Evolutionary conservation across 2,329 filamentous ascomycete species (phyloP), one percentile per base, ranked within the genome.

Genomic region (Arthrobotrys iridis): DNA sequence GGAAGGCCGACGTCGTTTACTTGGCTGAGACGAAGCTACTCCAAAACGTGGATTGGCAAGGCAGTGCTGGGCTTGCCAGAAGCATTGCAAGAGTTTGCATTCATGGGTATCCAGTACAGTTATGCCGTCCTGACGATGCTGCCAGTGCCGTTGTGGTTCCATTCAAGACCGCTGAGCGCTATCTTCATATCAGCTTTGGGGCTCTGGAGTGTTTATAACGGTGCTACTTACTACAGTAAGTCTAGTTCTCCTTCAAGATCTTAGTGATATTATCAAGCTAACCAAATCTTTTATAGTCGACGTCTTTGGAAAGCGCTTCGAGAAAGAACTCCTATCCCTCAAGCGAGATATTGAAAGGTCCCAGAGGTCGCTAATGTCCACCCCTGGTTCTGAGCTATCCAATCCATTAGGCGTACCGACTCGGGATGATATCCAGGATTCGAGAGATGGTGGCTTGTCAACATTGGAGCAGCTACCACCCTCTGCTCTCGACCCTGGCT

Each of bases 1-100:
- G 95, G 95, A 11, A 90, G 94, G 1, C 95, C 94, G 3, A 99
- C 95, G 0, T 97, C 93, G 11, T 99, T 97, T 82, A 99, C 95
- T 58, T 99, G 95, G 95, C 87, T 99, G 60, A 91, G 93, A 75
- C 90, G 89, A 79, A 96, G 93, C 0, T 99, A 98, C 83, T 89
- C 91, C 57, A 95, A 93, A 80, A 91, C 90, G 2, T 93, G 90
- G 89, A 90, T 99, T 77, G 96, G 95, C 63, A 92, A 89, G 80
- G 80, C 96, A 66, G 93, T 99, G 33, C 86, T 97, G 18, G 87
- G 88, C 5, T 88, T 96, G 2, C 94, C 95, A 0, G 84, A 88
- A 1, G 81, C 83, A 2, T 83, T 97, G 30, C 95, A 99, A 82
- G 93, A 97, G 81, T 86, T 91, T 0, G 91, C 92, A 1, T 99